These are phyloP conservation scores for Penicillium sp. DNA, from an alignment of 2,329 filamentous ascomycete genomes.

Conservation along the genomic window DNA sequence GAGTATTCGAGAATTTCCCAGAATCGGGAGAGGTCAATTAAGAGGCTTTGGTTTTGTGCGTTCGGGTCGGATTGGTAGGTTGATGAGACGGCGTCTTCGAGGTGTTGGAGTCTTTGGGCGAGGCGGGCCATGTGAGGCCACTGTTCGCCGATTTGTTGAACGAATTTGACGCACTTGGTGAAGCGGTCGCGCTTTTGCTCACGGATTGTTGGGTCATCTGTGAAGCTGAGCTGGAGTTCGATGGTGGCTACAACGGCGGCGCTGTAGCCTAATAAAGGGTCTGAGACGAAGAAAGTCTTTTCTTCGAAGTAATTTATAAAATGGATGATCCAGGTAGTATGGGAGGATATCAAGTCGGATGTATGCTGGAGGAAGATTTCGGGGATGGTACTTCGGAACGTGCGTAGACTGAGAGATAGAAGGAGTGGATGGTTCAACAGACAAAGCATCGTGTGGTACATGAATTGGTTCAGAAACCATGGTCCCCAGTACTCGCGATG, in stretches of 20 bases:
- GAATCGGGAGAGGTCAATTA: slow-evolving; percentile 53
- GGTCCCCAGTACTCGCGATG: slow-evolving; percentile 58
- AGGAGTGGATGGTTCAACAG: slow-evolving; percentile 60
- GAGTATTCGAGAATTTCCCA: slow-evolving; percentile 56
- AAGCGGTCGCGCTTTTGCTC: slow-evolving; percentile 51
- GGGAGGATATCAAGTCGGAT: slow-evolving; percentile 55
- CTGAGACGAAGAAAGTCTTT: slow-evolving; percentile 52
- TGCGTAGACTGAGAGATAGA: slow-evolving; percentile 56
- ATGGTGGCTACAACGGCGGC: slow-evolving; percentile 59
- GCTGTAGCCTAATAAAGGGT: slow-evolving; percentile 55
- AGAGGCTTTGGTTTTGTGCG: slow-evolving; percentile 41
- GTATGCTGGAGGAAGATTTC: slow-evolving; percentile 60
- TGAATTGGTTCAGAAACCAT: slow-evolving; percentile 57
- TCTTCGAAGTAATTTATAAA: slow-evolving; percentile 54
- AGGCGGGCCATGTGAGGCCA: slow-evolving; percentile 54
- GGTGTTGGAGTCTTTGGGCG: slow-evolving; percentile 48
- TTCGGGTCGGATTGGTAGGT: slow-evolving; percentile 46
- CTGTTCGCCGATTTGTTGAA: slow-evolving; percentile 45
- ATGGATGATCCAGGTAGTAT: slow-evolving; percentile 59
- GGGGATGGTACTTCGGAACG: slow-evolving; percentile 56
- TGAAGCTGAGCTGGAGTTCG: slow-evolving; percentile 58
- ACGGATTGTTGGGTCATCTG: slow-evolving; percentile 44
- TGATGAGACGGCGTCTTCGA: slow-evolving; percentile 51
- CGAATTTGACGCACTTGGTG: slow-evolving; percentile 51
- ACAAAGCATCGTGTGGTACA: slow-evolving; percentile 58